phyloP scores from a whole-genome alignment of 176 grass and related monocot genomes.

The Triticum dicoccoides region DNA sequence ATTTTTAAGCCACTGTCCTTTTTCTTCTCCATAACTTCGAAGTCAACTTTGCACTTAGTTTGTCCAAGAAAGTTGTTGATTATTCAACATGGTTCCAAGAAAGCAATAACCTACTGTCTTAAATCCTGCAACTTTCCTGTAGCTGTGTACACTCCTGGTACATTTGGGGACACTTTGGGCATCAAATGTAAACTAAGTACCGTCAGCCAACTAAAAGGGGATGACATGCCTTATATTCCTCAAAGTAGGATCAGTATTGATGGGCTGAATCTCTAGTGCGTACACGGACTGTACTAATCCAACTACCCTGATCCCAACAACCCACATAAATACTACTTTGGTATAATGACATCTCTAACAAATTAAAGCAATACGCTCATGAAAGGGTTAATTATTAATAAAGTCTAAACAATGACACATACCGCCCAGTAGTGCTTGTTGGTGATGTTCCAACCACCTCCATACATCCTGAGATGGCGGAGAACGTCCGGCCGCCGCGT shows the following conservation, averaged over 20 bases:
- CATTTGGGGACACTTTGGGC: not conserved
- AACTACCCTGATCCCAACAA: constrained; percentile 33
- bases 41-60: not conserved
- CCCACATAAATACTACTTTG: constrained; percentile 1
- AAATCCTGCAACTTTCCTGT: not conserved
- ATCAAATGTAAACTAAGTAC: not conserved
- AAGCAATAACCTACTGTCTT: not conserved
- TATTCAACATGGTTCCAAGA: not conserved
- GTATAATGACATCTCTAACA: constrained; percentile 20
- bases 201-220: not conserved
- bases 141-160: not conserved
- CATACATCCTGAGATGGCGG: constrained; percentile 62
- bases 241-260: constrained; percentile 6
- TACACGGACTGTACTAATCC: constrained; percentile 11
- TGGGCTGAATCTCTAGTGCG: not conserved
- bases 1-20: not conserved
- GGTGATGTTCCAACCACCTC: constrained; percentile 83
- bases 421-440: constrained; percentile 96
- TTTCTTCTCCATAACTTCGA: not conserved
- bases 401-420: constrained; percentile 21
- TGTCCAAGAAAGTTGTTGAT: not conserved
- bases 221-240: not conserved
- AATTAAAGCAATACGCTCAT: not conserved
- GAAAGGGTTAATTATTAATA: constrained; percentile 1
- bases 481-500: constrained; percentile 79